A percentile compares a stretch with the other conserved stretches of the same genome.
These are phyloP conservation scores for Eustoma russellianum DNA, from an alignment of 257 asterid species.

Conservation along the genomic window DNA sequence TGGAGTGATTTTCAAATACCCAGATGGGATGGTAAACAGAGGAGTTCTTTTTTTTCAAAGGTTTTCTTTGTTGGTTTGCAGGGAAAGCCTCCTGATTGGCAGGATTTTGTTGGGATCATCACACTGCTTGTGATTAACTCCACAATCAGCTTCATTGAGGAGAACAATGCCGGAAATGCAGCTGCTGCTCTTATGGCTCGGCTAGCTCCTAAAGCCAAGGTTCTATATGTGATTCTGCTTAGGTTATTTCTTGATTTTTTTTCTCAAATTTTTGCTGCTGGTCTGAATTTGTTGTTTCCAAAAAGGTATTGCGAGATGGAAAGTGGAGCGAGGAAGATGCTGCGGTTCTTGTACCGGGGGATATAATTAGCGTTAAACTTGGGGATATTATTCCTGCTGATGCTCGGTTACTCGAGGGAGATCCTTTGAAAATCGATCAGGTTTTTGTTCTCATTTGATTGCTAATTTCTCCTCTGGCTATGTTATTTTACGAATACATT, in stretches of 20 bases:
- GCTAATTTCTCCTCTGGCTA: no score
- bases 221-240: not conserved
- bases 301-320: conserved; percentile 59
- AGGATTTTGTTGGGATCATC: conserved; percentile 54
- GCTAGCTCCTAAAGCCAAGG: conserved; percentile 65
- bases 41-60: not conserved
- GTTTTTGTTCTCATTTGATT: conserved; percentile 12
- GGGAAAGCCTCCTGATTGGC: conserved; percentile 76
- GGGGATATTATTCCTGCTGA: conserved; percentile 86
- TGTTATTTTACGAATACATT: no score
- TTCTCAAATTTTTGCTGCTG: no score
- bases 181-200: conserved; percentile 72
- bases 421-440: conserved; percentile 72
- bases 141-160: conserved; percentile 65
- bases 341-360: conserved; percentile 70
- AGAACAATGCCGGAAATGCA: conserved; percentile 71
- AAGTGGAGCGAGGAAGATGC: conserved; percentile 81
- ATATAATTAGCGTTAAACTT: conserved; percentile 59
- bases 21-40: not conserved
- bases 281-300: no score
- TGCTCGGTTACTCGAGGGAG: conserved; percentile 77
- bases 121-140: conserved; percentile 53
- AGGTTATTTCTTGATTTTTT: no score
- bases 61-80: conserved; percentile 10
- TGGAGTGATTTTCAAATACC: not conserved